phyloP scores from a whole-genome alignment of 2,329 filamentous ascomycete species.

The Camptophora hylomeconis region DNA sequence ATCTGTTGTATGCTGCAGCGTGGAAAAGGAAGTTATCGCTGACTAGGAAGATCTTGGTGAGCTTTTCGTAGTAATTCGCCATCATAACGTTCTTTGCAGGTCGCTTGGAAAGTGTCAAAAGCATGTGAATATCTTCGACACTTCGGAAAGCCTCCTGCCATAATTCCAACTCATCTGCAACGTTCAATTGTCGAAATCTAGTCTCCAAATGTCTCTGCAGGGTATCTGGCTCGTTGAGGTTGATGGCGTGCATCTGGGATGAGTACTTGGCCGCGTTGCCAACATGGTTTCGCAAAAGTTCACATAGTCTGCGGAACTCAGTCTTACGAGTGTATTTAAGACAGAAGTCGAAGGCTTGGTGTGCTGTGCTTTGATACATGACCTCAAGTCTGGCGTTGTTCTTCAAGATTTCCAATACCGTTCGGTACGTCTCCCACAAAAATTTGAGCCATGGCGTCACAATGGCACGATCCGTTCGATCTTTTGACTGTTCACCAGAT shows the following conservation, averaged over 20 bases:
- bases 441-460: conserved; percentile 99
- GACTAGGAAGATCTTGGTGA: conserved; percentile 95
- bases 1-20: conserved; percentile 90
- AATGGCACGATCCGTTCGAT: conserved; percentile 93
- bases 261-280: conserved; percentile 99
- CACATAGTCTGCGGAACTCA: conserved; percentile 95
- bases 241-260: conserved; percentile 98
- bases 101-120: conserved; percentile 94
- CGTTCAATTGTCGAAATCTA: conserved; percentile 95
- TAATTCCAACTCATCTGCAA: conserved; percentile 90
- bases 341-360: conserved; percentile 98
- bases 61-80: conserved; percentile 99
- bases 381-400: conserved; percentile 97
- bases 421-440: conserved; percentile 97
- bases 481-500: conserved; percentile 91
- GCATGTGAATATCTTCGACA: conserved; percentile 95
- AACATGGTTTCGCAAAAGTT: conserved; percentile 94
- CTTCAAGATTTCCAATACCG: conserved; percentile 93
- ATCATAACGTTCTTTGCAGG: conserved; percentile 99
- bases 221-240: conserved; percentile 93
- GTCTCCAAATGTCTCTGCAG: conserved; percentile 95
- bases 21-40: conserved; percentile 99
- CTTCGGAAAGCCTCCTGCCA: conserved; percentile 99
- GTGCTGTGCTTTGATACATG: conserved; percentile 95
- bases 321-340: conserved; percentile 97